Evolutionary conservation across 2,329 filamentous ascomycete species (phyloP), one percentile per base, ranked within the genome.

Genomic region (Blastomyces silverae): DNA sequence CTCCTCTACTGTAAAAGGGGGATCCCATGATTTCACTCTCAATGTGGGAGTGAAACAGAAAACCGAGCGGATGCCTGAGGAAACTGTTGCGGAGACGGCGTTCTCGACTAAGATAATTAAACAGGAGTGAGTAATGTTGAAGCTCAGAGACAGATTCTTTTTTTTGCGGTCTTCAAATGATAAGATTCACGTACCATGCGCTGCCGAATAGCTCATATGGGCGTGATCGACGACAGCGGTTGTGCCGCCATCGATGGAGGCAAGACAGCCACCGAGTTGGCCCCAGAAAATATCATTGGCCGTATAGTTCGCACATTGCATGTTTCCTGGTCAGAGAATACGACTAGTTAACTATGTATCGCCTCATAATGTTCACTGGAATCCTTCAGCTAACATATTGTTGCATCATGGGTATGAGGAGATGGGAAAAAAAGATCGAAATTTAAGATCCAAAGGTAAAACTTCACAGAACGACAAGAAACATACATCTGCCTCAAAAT

Each of bases 241-340:
- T 4, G 67, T 68, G 2, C 72, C 72, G 4, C 67, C 67, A 61
- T 73, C 68, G 11, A 73, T 42, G 10, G 65, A 64, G 48, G 71
- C 70, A 0, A 71, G 64, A 53, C 67, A 69, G 13, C 70, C 71
- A 11, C 59, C 68, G 2, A 73, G 64, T 44, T 71, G 70, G n/a
- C 79, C 79, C 75, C 79, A 80, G 70, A 80, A 83, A 2, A 81
- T 70, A 64, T 84, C 82, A 1, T 78, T 72, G 1, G 77, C 69
- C 3, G 66, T 69, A 66, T 78, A 79, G 46, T 69, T 68, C 31
- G 64, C 52, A 55, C 60, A 20, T 58, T 70, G 68, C 48, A 69
- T 60, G n/a, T 70, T 69, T 13, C 68, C 70, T 70, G 44, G 10
- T 15, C 13, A 31, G n/a, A n/a, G n/a, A n/a, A 28, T 31, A n/a